Evolutionary conservation across 768 basidiomycete species (phyloP).

Genomic region (Rhizopogon roseolus): DNA sequence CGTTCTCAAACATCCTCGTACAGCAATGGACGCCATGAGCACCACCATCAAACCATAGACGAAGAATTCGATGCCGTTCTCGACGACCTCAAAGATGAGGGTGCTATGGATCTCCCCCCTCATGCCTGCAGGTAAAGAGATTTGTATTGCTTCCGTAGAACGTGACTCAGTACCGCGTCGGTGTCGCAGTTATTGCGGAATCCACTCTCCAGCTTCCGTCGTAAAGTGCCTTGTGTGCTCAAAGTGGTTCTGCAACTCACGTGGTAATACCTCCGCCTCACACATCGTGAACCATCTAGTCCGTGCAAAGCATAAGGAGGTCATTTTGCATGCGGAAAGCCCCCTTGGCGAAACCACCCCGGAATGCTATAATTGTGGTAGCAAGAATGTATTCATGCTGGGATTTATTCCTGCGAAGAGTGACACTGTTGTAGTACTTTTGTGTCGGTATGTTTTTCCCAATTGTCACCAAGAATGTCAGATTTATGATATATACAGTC

Average conservation of each 20-base stretch:
- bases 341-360: slow-evolving; percentile 96
- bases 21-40: slow-evolving; percentile 28
- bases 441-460: slow-evolving; percentile 73
- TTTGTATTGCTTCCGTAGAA: not conserved
- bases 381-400: slow-evolving; percentile 99
- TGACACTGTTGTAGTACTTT: slow-evolving; percentile 95
- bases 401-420: slow-evolving; percentile 99
- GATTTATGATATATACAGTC: slow-evolving; percentile 41
- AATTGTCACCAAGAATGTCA: not conserved
- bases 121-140: slow-evolving; percentile 89
- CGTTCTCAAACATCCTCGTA: slow-evolving; percentile 37
- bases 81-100: slow-evolving; percentile 85
- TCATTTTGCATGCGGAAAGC: slow-evolving; percentile 91
- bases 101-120: slow-evolving; percentile 72
- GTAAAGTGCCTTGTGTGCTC: slow-evolving; percentile 91
- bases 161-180: slow-evolving; percentile 2
- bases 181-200: slow-evolving; percentile 83
- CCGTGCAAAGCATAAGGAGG: slow-evolving; percentile 98
- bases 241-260: slow-evolving; percentile 99
- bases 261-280: slow-evolving; percentile 95
- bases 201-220: slow-evolving; percentile 94
- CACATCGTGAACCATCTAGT: slow-evolving; percentile 99
- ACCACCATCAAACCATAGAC: slow-evolving; percentile 40
- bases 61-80: slow-evolving; percentile 90
- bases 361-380: slow-evolving; percentile 98